Percentiles rank a stretch among this genome's conserved stretches.
These are phyloP conservation scores for Myriosclerotinia curreyana DNA, from an alignment of 2,329 filamentous ascomycete species.

Conservation along the genomic window DNA sequence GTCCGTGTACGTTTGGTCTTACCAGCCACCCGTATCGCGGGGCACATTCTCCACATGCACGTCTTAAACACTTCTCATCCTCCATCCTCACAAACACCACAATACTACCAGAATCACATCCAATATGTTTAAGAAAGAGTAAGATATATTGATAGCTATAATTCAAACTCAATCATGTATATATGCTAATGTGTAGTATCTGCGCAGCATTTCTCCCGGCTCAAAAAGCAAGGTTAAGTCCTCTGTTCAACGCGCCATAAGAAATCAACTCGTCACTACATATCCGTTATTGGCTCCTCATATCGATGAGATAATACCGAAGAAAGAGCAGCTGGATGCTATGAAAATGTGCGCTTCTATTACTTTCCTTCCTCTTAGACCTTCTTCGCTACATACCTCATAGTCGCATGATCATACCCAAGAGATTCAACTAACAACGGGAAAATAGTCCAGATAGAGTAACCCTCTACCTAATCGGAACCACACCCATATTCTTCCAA, in stretches of 20 bases:
- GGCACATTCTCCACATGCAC: constrained; percentile 26
- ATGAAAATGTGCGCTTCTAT: constrained; percentile 69
- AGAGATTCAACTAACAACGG: constrained; percentile 20
- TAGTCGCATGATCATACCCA: neutral
- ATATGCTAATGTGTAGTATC: constrained; percentile 29
- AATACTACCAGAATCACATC: constrained; percentile 18
- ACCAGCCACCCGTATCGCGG: constrained; percentile 26
- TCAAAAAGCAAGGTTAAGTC: constrained; percentile 97
- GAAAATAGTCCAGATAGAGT: constrained; percentile 70
- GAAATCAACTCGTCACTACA: constrained; percentile 74
- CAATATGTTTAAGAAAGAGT: constrained; percentile 95
- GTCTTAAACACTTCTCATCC: constrained; percentile 18
- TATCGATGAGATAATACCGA: constrained; percentile 93
- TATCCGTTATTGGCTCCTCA: constrained; percentile 83
- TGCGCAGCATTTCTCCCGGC: constrained; percentile 64
- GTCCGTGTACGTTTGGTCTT: constrained; percentile 23
- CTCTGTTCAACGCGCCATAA: constrained; percentile 83
- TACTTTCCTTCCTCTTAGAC: neutral
- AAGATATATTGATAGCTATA: constrained; percentile 38
- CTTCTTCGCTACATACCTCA: neutral
- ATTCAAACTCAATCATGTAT: constrained; percentile 1
- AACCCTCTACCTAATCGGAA: constrained; percentile 80
- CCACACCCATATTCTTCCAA: constrained; percentile 86
- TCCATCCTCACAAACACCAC: constrained; percentile 18
- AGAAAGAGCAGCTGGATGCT: constrained; percentile 85